Evolutionary conservation across 345 rosid genomes (phyloP).

Genomic region (Stellera chamaejasme): DNA sequence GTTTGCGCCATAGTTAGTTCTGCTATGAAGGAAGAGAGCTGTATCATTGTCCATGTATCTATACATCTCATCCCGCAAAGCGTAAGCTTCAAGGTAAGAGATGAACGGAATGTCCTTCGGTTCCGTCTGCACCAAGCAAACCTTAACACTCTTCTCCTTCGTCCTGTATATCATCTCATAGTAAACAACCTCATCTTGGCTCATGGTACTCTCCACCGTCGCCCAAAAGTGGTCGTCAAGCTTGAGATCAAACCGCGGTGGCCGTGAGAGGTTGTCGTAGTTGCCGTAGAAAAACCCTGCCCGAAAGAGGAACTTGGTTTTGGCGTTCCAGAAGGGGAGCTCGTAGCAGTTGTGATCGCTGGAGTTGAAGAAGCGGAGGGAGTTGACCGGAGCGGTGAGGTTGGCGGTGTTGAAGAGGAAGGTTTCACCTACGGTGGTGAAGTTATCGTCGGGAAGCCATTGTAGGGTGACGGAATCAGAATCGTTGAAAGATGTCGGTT

Average conservation of each 20-base stretch:
- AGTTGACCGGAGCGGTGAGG: not conserved
- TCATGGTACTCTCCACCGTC: conserved; percentile 9
- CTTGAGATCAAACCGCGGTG: conserved; percentile 16
- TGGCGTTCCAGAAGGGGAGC: not conserved
- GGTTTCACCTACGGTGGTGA: too few relatives aligned
- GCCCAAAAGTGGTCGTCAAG: conserved; percentile 22
- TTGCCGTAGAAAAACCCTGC: conserved; percentile 18
- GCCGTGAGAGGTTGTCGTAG: conserved; percentile 18
- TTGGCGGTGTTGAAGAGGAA: too few relatives aligned
- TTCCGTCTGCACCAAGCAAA: conserved; percentile 16
- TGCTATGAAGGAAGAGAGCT: conserved; percentile 14
- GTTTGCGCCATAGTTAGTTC: conserved; percentile 12
- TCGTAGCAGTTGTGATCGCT: conserved; percentile 1
- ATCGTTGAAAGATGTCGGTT: too few relatives aligned
- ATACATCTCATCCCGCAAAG: conserved; percentile 2
- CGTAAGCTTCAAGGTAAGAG: conserved; percentile 19
- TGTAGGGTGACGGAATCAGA: too few relatives aligned
- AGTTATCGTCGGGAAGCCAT: too few relatives aligned
- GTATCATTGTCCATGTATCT: conserved; percentile 12
- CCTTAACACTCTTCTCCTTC: not conserved
- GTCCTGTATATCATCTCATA: conserved; percentile 15
- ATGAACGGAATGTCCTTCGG: conserved; percentile 20
- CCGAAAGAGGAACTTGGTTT: not conserved
- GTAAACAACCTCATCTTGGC: conserved; percentile 2
- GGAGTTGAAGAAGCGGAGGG: not conserved